Base-by-base conservation (phyloP, 495 filamentous ascomycete species). In the Aspergillus nidulans region DNA sequence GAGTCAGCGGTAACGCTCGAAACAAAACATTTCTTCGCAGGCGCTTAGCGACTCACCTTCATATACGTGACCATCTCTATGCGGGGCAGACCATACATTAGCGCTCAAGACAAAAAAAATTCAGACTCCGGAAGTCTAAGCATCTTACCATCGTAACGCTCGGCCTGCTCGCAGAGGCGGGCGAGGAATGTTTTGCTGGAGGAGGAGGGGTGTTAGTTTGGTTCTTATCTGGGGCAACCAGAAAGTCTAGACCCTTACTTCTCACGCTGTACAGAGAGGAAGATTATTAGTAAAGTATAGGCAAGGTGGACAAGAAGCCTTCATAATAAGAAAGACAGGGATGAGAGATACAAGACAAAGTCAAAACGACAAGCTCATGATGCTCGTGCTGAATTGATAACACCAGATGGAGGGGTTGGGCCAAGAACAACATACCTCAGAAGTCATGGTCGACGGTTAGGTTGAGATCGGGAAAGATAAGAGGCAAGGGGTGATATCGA, bases 161-260 rank as follows among this genome's bases (percentile, higher is more conserved):
- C 94, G 69, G 94, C 94, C 87, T 99, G 94, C 89, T 99, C 94
- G 83, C 94, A 97, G 71, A 99, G 90, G 81, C 94, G 86, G 70
- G 94, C 94, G 72, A 99, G 90, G 83, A 99, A 99, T 66, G 94
- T 99, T 87, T 99, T 97, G 89, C 95, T 98, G 75, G 68, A 72
- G 58, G 60, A 43, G 49, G 69, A 57, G 71, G 68, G 48, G 49
- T 62, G 62, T 72, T 63, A 71, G 68, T 70, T 45, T 46, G 62
- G 57, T 54, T 55, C 58, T 44, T 48, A 26, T 47, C 49, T 62
- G 55, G 59, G 53, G 47, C 55, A 60, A 24, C 45, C 53, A 56
- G 60, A 62, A 56, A 53, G 19, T 34, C 52, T 52, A 48, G 34
- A 58, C 64, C 57, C 70, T 70, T 83, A 96, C 91, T 87, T 95